Evolutionary conservation across 306 rosid species (phyloP).

Genomic region (Luffa acutangula): DNA sequence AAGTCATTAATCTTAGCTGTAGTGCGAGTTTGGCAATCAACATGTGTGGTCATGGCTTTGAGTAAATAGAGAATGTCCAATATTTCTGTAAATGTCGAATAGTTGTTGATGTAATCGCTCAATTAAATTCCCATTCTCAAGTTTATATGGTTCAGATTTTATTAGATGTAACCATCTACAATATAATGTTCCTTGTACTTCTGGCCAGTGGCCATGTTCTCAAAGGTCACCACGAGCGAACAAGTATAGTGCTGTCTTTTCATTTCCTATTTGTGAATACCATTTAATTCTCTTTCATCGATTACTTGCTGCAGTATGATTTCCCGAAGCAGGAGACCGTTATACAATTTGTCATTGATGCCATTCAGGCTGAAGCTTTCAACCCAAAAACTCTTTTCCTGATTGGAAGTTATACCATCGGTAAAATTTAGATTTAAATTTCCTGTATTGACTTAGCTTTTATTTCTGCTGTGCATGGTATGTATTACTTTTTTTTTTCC

Average conservation of each 20-base stretch:
- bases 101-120: neutral
- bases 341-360: constrained; percentile 85
- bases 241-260: neutral
- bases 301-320: constrained; percentile 63
- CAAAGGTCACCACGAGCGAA: neutral
- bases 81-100: neutral
- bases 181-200: neutral
- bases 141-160: neutral
- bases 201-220: neutral
- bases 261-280: neutral
- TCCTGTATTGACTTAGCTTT: neutral
- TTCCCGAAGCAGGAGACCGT: constrained; percentile 94
- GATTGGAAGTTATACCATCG: constrained; percentile 93
- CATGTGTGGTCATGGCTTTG: neutral
- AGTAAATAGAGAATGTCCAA: neutral
- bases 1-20: neutral
- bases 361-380: constrained; percentile 86
- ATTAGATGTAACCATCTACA: neutral
- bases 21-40: neutral
- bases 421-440: constrained; percentile 27
- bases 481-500: neutral
- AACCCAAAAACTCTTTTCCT: constrained; percentile 83
- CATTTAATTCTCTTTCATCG: constrained; percentile 6
- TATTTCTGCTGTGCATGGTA: neutral
- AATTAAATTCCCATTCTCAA: neutral